Base-by-base conservation (phyloP, 2,329 filamentous ascomycete species). In the Hypoxylon sp. region DNA sequence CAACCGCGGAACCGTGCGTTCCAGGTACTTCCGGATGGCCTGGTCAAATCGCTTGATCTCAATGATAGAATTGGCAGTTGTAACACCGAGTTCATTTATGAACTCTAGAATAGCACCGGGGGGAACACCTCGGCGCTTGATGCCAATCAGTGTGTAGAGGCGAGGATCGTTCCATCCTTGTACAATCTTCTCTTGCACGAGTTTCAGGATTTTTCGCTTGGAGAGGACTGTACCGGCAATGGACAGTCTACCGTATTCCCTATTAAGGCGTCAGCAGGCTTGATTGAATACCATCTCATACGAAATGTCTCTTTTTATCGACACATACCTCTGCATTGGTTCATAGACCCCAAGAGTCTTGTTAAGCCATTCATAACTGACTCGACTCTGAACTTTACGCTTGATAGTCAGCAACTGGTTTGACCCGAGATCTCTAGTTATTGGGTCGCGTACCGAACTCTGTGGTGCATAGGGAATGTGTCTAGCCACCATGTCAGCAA, bases 341-440 rank as follows among this genome's bases (percentile, higher is more conserved):
- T 93, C 87, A 78, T 96, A 97, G 60, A 96, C 89, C 33, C 89
- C 92, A 12, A 97, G 84, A 9, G 88, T 86, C 78, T 93, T 89
- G 78, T 96, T 92, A 32, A 98, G 83, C 88, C 87, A 98, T 75
- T 98, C 94, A 75, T 98, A 99, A 38, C 92, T 96, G 48, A 92
- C 89, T 63, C 95, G 84, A 18, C 92, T 91, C 53, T 92, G 87
- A 70, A 94, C 89, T 69, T 44, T 3, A 52, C n/a, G 20, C 12
- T 42, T 49, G 33, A 32, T 24, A 30, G 49, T 53, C 3, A 61
- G 57, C 11, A 44, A 33, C 24, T 45, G n/a, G 33, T 12, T 42
- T 14, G 22, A 40, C n/a, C 3, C 18, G 32, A 22, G 18, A 7
- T n/a, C 24, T 9, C 4, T 32, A 2, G n/a, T 16, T 8, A 32